These are phyloP conservation scores for Hyphopichia khmerensis DNA, from an alignment of 1,139 yeast genomes.

Conservation along the genomic window DNA sequence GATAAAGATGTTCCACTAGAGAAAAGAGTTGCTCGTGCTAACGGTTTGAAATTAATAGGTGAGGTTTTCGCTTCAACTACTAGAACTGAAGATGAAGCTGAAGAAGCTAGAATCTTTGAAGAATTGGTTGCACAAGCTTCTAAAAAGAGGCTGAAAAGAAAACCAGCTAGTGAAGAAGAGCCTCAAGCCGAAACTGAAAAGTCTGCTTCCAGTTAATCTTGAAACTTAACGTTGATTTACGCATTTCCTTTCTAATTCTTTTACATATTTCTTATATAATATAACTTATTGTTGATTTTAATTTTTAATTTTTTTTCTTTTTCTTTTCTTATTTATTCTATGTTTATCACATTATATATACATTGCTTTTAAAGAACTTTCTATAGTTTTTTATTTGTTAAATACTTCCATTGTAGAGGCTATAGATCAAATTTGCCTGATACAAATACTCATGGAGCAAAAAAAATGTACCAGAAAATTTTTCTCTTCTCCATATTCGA, in stretches of 20 bases:
- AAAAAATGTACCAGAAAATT: background rate
- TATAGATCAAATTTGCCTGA: too few species aligned
- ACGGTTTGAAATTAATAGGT: constrained; percentile 73
- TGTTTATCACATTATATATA: too few species aligned
- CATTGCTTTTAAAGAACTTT: too few species aligned
- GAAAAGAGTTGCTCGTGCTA: constrained; percentile 73
- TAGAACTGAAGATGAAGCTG: constrained; percentile 82
- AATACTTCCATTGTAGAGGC: too few species aligned
- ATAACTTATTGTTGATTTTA: background rate
- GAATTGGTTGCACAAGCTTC: constrained; percentile 91
- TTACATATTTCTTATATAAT: background rate
- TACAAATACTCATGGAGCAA: too few species aligned
- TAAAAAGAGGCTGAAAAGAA: constrained; percentile 66
- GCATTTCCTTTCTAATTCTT: background rate
- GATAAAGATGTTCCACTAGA: constrained; percentile 54
- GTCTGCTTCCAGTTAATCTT: background rate
- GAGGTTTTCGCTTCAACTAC: constrained; percentile 63
- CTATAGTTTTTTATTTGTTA: too few species aligned
- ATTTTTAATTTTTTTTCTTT: background rate
- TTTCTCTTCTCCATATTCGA: background rate
- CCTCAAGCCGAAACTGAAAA: background rate
- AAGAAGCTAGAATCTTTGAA: constrained; percentile 89
- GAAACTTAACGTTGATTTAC: background rate
- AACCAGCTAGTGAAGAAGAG: constrained; percentile 6
- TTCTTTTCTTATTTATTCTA: too few species aligned